Base-by-base conservation (phyloP, 495 filamentous ascomycete species). In the Baudoinia panamericana region DNA sequence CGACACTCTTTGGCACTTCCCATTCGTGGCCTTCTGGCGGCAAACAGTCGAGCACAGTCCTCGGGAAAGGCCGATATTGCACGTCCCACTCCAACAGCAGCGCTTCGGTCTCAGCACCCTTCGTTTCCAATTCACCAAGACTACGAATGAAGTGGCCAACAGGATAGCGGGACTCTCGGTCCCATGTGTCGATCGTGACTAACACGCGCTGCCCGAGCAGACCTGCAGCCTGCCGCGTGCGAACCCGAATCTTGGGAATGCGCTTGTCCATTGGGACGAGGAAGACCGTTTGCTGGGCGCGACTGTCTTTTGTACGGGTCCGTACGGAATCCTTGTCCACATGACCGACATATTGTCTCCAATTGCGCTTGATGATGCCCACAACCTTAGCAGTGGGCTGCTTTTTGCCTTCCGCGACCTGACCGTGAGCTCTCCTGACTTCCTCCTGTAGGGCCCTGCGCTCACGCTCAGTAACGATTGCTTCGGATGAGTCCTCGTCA, bases 261-360 rank as follows among this genome's bases (percentile, higher is more conserved):
- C 82, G 75, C 63, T 92, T 96, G 60, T 96, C 86, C 92, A 97
- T 96, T 2, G 92, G 86, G 24, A 95, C 71, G 4, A 97, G 67
- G 55, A 97, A 96, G 9, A 97, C 83, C 18, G 70, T 88, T 57
- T 96, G 85, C 51, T 93, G 88, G 42, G 76, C 77, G 20, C 86
- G 69, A 25, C 82, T 80, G 41, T 85, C 73, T 28, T 71, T 78
- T 4, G 65, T 67, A 15, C 75, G 70, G 13, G 79, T 70, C 37
- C 78, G 73, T 26, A 84, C 80, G 11, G 92, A 93, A 11, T 76
- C 81, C 13, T 80, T 73, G 55, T 97, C 90, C 40, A 97, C 71
- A 59, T 93, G 85, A 10, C 90, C 90, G 25, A 97, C 90, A 52
- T 96, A 95, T 56, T 96, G 92, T 23, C 90, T 72, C 90, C 90